Percentiles rank a stretch among this genome's conserved stretches.
Evolutionary conservation across 177 flowering plant species (phyloP).

Genomic region (Telopea speciosissima): DNA sequence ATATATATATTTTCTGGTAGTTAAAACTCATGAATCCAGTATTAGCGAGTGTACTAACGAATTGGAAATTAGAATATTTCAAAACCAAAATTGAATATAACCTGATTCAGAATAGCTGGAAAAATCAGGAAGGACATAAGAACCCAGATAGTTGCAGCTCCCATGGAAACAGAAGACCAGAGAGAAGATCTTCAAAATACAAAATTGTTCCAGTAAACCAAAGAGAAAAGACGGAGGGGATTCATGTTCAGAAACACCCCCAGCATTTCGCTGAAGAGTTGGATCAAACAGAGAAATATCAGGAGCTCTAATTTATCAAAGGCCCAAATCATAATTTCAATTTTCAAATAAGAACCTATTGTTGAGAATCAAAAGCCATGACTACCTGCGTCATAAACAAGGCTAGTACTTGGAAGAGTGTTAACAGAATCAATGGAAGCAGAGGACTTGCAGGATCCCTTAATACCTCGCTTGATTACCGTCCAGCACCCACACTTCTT

Average conservation of each 20-base stretch:
- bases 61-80: too few species aligned
- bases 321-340: slow-evolving; percentile 5
- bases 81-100: not conserved
- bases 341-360: not conserved
- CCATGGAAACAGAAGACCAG: not conserved
- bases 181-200: not conserved
- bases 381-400: slow-evolving; percentile 81
- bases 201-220: not conserved
- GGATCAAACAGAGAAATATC: not conserved
- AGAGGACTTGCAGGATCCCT: slow-evolving; percentile 50
- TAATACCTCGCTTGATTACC: slow-evolving; percentile 44
- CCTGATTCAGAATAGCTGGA: not conserved
- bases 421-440: slow-evolving; percentile 49
- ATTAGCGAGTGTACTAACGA: not conserved
- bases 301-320: not conserved
- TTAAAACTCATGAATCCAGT: not conserved
- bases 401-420: slow-evolving; percentile 68
- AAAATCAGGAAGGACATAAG: not conserved
- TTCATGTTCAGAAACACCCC: not conserved
- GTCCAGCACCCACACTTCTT: slow-evolving; percentile 83
- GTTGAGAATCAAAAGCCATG: not conserved
- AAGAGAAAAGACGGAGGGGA: not conserved
- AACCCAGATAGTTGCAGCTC: not conserved
- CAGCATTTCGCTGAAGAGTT: not conserved
- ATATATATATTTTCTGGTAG: not conserved